Base-by-base conservation (phyloP, 1,284 basidiomycete genomes). In the Apiotrichum akiyoshidainum region DNA sequence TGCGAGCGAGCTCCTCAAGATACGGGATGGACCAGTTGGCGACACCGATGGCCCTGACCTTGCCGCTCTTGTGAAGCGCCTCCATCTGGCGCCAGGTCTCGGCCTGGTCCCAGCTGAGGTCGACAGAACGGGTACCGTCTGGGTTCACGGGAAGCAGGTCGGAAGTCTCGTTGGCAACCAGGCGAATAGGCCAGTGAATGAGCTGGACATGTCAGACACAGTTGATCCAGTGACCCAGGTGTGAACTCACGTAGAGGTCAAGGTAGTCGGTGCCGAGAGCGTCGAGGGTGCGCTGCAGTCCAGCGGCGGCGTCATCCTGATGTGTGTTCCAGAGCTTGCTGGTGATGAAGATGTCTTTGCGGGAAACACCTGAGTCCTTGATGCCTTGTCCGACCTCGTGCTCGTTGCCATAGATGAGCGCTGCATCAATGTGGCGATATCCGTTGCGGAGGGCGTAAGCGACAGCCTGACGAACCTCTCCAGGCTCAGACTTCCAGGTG, bases 261-360 rank as follows among this genome's bases (percentile, higher is more conserved):
- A 91, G 80, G 71, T 91, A 90, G 31, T 83, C 80, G 3, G 86
- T 83, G 46, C 83, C 82, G 40, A 92, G 84, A 62, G 82, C 80
- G 57, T 80, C 72, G 48, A 92, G 81, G 33, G 87, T 60, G 34
- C 41, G 50, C 35, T 60, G 52, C 16, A 60, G 59, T 2, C 44
- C 35, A 33, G 49, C 22, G 4, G 37, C 16, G 16, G 12, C 37
- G 31, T 12, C 13, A 46, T 34, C 31, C 35, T 19, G 22, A 42
- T 26, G 37, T 47, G 55, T 54, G 50, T 64, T 64, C 59, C 65
- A 64, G 13, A 66, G 42, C 62, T 85, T 93, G 55, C 86, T 86
- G 5, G 91, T 92, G 73, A 92, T 84, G 78, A 88, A 92, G 60
- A 92, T 83, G 14, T 91, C 85, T 70, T 88, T 83, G 54, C 90